phyloP scores from a whole-genome alignment of 2,329 filamentous ascomycete species.

The Xylariaceae sp. region DNA sequence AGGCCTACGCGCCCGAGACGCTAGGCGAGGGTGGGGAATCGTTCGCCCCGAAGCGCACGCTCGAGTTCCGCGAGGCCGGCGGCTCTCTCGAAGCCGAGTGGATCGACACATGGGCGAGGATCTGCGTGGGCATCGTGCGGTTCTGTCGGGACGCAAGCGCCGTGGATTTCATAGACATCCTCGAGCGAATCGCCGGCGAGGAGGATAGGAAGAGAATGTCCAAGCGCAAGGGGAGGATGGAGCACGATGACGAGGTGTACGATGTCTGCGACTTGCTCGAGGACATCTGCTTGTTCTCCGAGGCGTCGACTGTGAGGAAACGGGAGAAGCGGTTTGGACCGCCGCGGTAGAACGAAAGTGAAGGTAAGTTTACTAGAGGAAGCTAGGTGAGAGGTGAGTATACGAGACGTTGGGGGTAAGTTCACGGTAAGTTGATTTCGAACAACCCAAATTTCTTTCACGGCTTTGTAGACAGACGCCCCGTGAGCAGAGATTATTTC shows the following conservation, averaged over 20 bases:
- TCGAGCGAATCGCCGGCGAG: conserved; percentile 38
- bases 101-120: conserved; percentile 44
- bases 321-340: conserved; percentile 28
- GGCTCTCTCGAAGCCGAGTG: conserved; percentile 45
- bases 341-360: conserved; percentile 22
- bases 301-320: conserved; percentile 38
- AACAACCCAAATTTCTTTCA: no score
- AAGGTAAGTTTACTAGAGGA: not conserved
- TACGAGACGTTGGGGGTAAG: no score
- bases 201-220: conserved; percentile 34
- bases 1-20: conserved; percentile 11
- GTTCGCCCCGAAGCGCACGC: conserved; percentile 8
- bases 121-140: conserved; percentile 43
- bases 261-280: conserved; percentile 47
- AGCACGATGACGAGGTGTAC: conserved; percentile 34
- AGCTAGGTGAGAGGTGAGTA: no score
- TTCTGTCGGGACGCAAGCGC: conserved; percentile 25
- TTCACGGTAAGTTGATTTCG: no score
- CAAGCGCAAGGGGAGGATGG: conserved; percentile 22
- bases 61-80: conserved; percentile 49
- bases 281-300: conserved; percentile 43
- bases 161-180: conserved; percentile 33
- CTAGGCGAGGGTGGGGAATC: not conserved
- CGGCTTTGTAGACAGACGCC: no score
- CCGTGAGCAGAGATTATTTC: no score